Percentiles rank a stretch among this genome's conserved stretches.
These are phyloP conservation scores for Hypoxylon rubiginosum DNA, from an alignment of 2,329 filamentous ascomycete species.

Conservation along the genomic window DNA sequence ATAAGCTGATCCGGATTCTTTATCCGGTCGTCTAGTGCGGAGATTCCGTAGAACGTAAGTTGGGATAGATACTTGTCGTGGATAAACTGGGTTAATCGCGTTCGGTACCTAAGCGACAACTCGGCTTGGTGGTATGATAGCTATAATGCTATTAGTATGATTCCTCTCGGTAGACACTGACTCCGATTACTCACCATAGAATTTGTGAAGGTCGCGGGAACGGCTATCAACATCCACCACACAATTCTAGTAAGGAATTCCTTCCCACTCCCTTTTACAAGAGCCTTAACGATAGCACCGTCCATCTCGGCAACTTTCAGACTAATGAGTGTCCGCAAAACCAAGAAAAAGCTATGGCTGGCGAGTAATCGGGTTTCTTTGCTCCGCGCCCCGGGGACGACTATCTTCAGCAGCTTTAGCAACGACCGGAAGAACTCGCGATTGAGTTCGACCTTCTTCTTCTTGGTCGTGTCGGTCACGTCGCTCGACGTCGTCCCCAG, in stretches of 20 bases:
- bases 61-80: constrained; percentile 97
- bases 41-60: constrained; percentile 97
- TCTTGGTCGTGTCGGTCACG: constrained; percentile 51
- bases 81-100: constrained; percentile 91
- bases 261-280: constrained; percentile 91
- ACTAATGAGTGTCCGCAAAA: constrained; percentile 91
- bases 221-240: constrained; percentile 98
- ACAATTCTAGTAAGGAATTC: constrained; percentile 90
- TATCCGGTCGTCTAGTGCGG: constrained; percentile 94
- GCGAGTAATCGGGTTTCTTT: constrained; percentile 88
- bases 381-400: constrained; percentile 89
- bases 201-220: constrained; percentile 97
- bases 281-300: constrained; percentile 88
- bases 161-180: neutral
- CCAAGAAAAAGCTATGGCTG: constrained; percentile 93
- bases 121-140: constrained; percentile 97
- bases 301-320: constrained; percentile 97
- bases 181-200: constrained; percentile 80
- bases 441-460: constrained; percentile 89
- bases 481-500: constrained; percentile 65
- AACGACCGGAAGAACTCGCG: constrained; percentile 83
- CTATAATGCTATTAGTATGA: constrained; percentile 59
- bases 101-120: constrained; percentile 91
- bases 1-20: constrained; percentile 99
- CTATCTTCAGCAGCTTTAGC: constrained; percentile 83